Evolutionary conservation across 2,329 filamentous ascomycete species (phyloP), one percentile per base, ranked within the genome.

Genomic region (Colletotrichum gloeosporioides): DNA sequence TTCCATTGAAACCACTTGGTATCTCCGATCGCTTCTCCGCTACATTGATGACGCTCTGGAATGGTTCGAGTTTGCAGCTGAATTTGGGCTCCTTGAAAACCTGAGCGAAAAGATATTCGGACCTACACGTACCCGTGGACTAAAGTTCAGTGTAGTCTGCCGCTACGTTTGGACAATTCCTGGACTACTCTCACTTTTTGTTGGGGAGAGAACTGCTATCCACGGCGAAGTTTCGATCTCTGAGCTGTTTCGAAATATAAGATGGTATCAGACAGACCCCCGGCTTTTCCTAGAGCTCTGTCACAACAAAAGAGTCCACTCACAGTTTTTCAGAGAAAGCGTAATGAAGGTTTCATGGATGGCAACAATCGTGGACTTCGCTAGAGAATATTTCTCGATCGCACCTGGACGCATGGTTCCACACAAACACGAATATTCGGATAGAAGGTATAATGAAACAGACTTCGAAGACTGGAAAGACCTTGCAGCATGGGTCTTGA

Each of bases 251-350:
- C 5, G 39, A n/a, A 44, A 3, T 5, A 4, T 49, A 2, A 3
- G 0, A 0, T 49, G 44, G 44, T 0, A 0, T 1, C 0, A 4
- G 2, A 49, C 6, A 1, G 6, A 49, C n/a, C 44, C 44, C 22
- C 44, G 6, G 9, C 2, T 8, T 53, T 22, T 22, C 12, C 4
- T 0, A 13, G 12, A 53, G 16, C 44, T 53, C 10, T 53, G 44
- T 53, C 44, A n/a, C 2, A 25, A 8, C 10, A 53, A 25, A 53
- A 13, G 2, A 2, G 3, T 53, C n/a, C 2, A 6, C 5, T n/a
- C 44, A 53, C n/a, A 22, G n/a, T 4, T 22, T 22, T 22, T 8
- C 44, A 22, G 44, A 25, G 10, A 53, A 22, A 4, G 4, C 6
- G 4, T 53, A 1, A 0, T 49, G 44, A 49, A 22, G 6, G 9